phyloP scores from a whole-genome alignment of 2,329 filamentous ascomycete genomes.

The Plenodomus biglobosus region DNA sequence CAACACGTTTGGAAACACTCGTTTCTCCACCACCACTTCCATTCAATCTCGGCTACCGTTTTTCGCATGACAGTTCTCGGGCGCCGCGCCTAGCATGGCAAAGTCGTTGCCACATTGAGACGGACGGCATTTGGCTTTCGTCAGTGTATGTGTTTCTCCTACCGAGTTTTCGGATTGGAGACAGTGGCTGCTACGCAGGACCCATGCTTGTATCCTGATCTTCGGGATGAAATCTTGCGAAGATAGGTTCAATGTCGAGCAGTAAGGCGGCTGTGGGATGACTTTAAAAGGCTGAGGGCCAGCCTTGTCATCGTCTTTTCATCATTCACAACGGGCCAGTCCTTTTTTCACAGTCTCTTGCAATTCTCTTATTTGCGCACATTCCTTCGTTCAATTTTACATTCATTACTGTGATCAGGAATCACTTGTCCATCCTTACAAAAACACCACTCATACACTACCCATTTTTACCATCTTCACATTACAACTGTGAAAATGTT shows the following conservation, averaged over 20 bases:
- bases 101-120: slow-evolving; percentile 17
- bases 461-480: not conserved
- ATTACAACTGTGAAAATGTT: slow-evolving; percentile 29
- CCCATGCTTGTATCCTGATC: slow-evolving; percentile 16
- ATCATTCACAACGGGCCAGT: slow-evolving; percentile 26
- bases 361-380: slow-evolving; percentile 13
- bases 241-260: not conserved
- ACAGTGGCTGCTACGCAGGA: not conserved
- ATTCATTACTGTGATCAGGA: slow-evolving; percentile 28
- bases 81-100: slow-evolving; percentile 8
- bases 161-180: slow-evolving; percentile 17
- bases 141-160: slow-evolving; percentile 16
- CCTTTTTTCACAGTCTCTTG: slow-evolving; percentile 14
- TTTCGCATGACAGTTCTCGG: slow-evolving; percentile 17
- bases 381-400: slow-evolving; percentile 20
- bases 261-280: not conserved
- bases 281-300: slow-evolving; percentile 13
- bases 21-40: slow-evolving; percentile 20
- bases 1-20: slow-evolving; percentile 25
- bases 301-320: slow-evolving; percentile 1
- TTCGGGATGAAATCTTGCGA: slow-evolving; percentile 17
- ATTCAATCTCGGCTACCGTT: slow-evolving; percentile 23
- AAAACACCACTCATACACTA: slow-evolving; percentile 13
- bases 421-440: slow-evolving; percentile 14
- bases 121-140: slow-evolving; percentile 12